Percentiles rank a stretch among this genome's conserved stretches.
Conservation (phyloP, 1,139 yeast genomes). For the Suhomyces choctaworum region DNA sequence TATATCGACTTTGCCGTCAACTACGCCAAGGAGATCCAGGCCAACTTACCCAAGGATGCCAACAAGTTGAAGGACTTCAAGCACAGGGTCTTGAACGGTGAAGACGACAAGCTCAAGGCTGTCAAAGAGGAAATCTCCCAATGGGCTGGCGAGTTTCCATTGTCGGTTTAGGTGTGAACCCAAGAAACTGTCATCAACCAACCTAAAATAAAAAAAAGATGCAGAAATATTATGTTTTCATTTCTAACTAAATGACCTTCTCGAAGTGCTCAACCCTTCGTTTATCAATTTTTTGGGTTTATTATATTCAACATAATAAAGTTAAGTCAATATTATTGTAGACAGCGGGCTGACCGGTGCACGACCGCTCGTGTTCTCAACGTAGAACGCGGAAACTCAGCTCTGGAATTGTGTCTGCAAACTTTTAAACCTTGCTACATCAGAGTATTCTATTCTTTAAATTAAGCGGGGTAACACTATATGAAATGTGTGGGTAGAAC, state of each 20-base stretch:
- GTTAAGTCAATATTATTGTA: slow-evolving; percentile 2
- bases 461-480: no score
- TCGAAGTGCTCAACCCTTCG: slow-evolving; percentile 14
- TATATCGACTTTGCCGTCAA: slow-evolving; percentile 84
- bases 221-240: slow-evolving; percentile 7
- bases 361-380: no score
- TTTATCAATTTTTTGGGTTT: slow-evolving; percentile 11
- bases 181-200: no score
- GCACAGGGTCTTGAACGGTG: slow-evolving; percentile 68
- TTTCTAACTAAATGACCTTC: slow-evolving; percentile 9
- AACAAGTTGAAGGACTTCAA: slow-evolving; percentile 95
- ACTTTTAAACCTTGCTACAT: no score
- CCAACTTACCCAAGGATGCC: slow-evolving; percentile 75
- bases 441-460: no score
- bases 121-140: slow-evolving; percentile 77
- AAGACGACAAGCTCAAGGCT: slow-evolving; percentile 59
- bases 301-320: slow-evolving; percentile 14
- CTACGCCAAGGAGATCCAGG: slow-evolving; percentile 76
- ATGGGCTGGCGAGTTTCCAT: slow-evolving; percentile 95
- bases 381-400: no score
- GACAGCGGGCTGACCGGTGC: no score
- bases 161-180: slow-evolving; percentile 57
- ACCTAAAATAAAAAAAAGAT: slow-evolving; percentile 2
- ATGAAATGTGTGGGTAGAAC: no score
- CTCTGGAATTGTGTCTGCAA: no score